phyloP scores from a whole-genome alignment of 176 grass and related monocot genomes.

The Dendrocalamus sinicus region DNA sequence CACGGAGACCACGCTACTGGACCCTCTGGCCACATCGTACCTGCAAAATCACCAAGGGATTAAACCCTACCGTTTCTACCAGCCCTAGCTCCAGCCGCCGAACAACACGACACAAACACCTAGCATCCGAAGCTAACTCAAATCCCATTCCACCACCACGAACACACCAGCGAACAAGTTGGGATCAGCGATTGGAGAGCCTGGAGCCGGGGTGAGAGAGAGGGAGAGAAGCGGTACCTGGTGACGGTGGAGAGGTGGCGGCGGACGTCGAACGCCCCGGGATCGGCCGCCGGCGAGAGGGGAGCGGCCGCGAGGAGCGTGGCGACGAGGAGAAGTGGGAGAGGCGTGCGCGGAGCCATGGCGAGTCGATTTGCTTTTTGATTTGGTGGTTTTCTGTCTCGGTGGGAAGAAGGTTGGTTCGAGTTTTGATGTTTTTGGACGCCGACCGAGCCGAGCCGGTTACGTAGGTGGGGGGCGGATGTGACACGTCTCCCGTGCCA shows the following conservation, averaged over 20 bases:
- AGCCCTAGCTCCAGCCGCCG: neutral
- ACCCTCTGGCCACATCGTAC: slow-evolving; percentile 68
- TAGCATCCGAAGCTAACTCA: neutral
- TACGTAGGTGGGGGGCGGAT: no score
- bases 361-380: slow-evolving; percentile 14
- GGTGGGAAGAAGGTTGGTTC: neutral
- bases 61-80: neutral
- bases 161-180: neutral
- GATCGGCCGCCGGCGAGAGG: slow-evolving; percentile 12
- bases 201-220: neutral
- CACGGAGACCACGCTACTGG: slow-evolving; percentile 17
- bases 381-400: neutral
- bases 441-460: neutral
- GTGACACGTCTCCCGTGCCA: no score
- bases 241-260: slow-evolving; percentile 95
- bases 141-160: neutral
- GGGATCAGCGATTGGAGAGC: slow-evolving; percentile 24
- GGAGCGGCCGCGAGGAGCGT: slow-evolving; percentile 44
- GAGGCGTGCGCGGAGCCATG: slow-evolving; percentile 40
- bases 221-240: slow-evolving; percentile 42
- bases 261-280: slow-evolving; percentile 71
- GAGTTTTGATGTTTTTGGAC: slow-evolving; percentile 9
- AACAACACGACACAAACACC: neutral
- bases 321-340: slow-evolving; percentile 37
- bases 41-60: slow-evolving; percentile 43